Conservation (phyloP, 257 asterid species). For the Solanum clarkiae region DNA sequence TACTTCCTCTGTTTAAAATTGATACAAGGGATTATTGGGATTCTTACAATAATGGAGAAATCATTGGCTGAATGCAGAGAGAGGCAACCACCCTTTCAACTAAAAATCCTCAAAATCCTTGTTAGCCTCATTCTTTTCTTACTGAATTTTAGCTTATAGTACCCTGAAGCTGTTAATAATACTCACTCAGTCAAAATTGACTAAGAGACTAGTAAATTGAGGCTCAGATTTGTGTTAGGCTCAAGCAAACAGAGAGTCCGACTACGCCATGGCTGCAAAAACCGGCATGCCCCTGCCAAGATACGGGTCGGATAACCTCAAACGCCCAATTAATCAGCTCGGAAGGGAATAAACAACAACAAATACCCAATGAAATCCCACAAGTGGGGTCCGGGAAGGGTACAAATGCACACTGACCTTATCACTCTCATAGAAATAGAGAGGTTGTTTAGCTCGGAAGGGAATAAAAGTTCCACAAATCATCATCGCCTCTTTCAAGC, state of each 20-base stretch:
- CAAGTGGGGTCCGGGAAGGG: too few relatives aligned
- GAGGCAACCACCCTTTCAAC: conserved; percentile 45
- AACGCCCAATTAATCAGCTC: neutral
- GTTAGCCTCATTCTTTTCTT: neutral
- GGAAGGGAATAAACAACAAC: neutral
- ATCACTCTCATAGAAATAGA: too few relatives aligned
- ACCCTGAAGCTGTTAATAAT: neutral
- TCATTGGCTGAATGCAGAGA: conserved; percentile 22
- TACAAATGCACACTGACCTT: too few relatives aligned
- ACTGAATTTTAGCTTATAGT: neutral
- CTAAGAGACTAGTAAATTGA: neutral
- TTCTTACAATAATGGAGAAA: neutral
- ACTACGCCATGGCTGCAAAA: conserved; percentile 9
- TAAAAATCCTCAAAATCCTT: neutral
- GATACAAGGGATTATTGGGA: conserved; percentile 2
- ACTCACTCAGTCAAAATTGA: neutral
- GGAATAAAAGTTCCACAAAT: neutral
- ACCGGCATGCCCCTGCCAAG: conserved; percentile 33
- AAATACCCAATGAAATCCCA: too few relatives aligned
- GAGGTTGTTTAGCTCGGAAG: neutral
- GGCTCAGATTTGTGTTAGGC: neutral
- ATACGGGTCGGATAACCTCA: conserved; percentile 15
- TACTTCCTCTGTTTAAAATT: too few relatives aligned
- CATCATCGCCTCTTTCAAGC: neutral
- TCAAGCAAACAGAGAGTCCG: neutral